phyloP scores from a whole-genome alignment of 176 grass and related monocot species.

The Rhynchospora pubera region DNA sequence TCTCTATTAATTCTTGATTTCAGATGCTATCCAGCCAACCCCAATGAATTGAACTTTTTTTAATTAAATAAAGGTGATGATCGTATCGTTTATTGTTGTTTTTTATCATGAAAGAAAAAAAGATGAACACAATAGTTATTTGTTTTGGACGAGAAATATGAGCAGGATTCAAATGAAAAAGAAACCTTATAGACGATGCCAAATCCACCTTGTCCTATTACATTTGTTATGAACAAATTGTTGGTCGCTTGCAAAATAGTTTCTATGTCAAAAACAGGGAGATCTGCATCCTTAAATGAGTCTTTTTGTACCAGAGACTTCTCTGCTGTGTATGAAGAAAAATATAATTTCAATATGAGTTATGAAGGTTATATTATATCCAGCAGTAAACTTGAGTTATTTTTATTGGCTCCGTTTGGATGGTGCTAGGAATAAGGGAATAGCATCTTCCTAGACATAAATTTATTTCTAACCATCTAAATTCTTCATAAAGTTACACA shows the following conservation, averaged over 20 bases:
- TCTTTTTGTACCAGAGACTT: neutral
- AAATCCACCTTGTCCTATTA: constrained; percentile 48
- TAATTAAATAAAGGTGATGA: no score
- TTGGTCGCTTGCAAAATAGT: constrained; percentile 32
- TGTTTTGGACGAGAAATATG: neutral
- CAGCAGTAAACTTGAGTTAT: neutral
- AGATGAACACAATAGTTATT: neutral
- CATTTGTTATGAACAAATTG: constrained; percentile 22
- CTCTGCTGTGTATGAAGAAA: neutral
- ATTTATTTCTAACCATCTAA: no score
- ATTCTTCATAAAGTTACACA: no score
- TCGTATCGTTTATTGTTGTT: no score
- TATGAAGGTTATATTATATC: neutral
- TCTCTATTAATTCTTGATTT: no score
- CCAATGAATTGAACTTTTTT: no score
- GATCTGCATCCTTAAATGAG: constrained; percentile 6
- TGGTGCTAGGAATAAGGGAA: no score
- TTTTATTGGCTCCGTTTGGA: no score
- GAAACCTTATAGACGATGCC: constrained; percentile 50
- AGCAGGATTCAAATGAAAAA: neutral
- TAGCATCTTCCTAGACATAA: no score
- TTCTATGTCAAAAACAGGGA: constrained; percentile 29
- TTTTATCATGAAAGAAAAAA: no score
- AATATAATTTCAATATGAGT: neutral
- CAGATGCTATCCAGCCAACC: no score